Evolutionary conservation across 1,284 basidiomycete genomes (phyloP).

Genomic region (Entoloma clypeatum): DNA sequence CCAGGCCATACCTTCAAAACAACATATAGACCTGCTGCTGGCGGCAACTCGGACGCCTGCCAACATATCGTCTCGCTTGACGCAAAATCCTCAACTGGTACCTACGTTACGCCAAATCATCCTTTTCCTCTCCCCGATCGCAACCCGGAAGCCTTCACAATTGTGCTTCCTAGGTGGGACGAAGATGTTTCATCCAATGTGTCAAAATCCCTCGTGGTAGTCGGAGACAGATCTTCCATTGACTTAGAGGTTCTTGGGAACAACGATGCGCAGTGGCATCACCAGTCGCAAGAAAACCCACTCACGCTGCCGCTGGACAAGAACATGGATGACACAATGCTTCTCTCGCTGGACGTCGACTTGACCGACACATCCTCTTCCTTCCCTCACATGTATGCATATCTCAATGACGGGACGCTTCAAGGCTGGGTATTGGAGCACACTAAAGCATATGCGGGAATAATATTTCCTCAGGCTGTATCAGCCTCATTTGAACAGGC

Average conservation of each 20-base stretch:
- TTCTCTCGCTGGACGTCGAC: slow-evolving; percentile 69
- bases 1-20: slow-evolving; percentile 67
- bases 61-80: slow-evolving; percentile 65
- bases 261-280: slow-evolving; percentile 56
- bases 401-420: slow-evolving; percentile 78
- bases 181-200: slow-evolving; percentile 38
- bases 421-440: slow-evolving; percentile 75
- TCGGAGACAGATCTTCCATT: slow-evolving; percentile 70
- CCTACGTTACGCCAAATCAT: slow-evolving; percentile 47
- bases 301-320: slow-evolving; percentile 71
- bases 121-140: slow-evolving; percentile 53
- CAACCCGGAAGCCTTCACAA: slow-evolving; percentile 50
- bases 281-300: slow-evolving; percentile 72
- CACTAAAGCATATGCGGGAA: slow-evolving; percentile 53
- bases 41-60: slow-evolving; percentile 43
- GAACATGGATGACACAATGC: slow-evolving; percentile 67
- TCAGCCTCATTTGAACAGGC: slow-evolving; percentile 22
- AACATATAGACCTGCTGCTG: slow-evolving; percentile 54
- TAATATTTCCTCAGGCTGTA: slow-evolving; percentile 33
- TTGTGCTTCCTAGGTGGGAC: slow-evolving; percentile 64
- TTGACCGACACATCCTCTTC: slow-evolving; percentile 47
- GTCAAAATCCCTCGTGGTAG: slow-evolving; percentile 49
- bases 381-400: slow-evolving; percentile 68
- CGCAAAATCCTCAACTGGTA: slow-evolving; percentile 49
- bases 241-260: slow-evolving; percentile 72